Conservation (phyloP, 805 yeast genomes). For the Starmerella vitae region DNA sequence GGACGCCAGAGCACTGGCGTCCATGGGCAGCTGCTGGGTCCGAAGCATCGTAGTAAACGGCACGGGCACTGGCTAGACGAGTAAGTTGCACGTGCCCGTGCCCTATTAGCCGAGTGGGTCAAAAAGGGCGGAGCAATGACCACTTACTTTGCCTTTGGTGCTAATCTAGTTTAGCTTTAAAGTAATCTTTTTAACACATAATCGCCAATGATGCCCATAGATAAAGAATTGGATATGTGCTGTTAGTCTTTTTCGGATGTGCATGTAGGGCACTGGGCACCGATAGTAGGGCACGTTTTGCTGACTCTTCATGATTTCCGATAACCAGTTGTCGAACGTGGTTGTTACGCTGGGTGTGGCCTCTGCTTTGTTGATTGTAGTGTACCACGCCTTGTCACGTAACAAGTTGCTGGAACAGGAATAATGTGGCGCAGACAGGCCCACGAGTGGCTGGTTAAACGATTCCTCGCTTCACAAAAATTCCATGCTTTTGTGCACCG, state of each 20-base stretch:
- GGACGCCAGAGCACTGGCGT: slow-evolving; percentile 13
- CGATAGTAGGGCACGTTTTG: too few relatives aligned
- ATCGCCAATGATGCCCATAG: too few relatives aligned
- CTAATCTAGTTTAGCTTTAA: too few relatives aligned
- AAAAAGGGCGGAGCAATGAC: too few relatives aligned
- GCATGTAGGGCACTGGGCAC: too few relatives aligned
- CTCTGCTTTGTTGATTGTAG: slow-evolving; percentile 54
- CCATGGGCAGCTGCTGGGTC: slow-evolving; percentile 15
- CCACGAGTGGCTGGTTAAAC: slow-evolving; percentile 19
- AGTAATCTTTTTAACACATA: too few relatives aligned
- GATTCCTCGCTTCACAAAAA: slow-evolving; percentile 20
- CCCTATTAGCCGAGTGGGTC: too few relatives aligned
- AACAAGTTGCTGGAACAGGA: slow-evolving; percentile 24
- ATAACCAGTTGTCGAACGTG: slow-evolving; percentile 58
- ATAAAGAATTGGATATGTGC: too few relatives aligned
- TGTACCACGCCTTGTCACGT: slow-evolving; percentile 55
- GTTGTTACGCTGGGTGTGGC: slow-evolving; percentile 62
- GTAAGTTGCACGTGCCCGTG: too few relatives aligned
- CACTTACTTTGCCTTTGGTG: too few relatives aligned
- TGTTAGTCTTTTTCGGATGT: too few relatives aligned
- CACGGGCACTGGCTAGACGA: too few relatives aligned
- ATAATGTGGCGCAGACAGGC: slow-evolving; percentile 18
- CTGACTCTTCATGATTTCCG: slow-evolving; percentile 81
- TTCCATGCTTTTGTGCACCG: slow-evolving; percentile 22
- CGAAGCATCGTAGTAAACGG: neutral